Conservation (phyloP, 306 rosid species). For the Gillenia trifoliata region DNA sequence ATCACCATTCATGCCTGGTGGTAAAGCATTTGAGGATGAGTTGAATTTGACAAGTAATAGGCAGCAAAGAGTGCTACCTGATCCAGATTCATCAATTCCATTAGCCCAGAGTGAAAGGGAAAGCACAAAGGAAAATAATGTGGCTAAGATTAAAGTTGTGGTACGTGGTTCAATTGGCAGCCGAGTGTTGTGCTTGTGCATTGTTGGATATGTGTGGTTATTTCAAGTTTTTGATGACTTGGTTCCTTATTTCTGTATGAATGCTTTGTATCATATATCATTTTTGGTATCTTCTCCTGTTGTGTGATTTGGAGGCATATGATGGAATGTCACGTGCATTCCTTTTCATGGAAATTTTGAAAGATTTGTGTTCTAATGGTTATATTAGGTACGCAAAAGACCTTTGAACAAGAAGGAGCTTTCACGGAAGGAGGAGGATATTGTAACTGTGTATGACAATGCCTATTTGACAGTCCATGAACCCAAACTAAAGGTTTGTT, state of each 20-base stretch:
- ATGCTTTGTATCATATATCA: background rate
- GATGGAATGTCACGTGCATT: background rate
- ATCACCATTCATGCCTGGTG: conserved; percentile 84
- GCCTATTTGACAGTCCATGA: conserved; percentile 79
- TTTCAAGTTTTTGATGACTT: background rate
- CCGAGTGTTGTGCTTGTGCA: background rate
- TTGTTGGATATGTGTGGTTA: background rate
- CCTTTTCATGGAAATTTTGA: background rate
- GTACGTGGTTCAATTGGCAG: conserved; percentile 43
- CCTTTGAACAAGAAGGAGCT: conserved; percentile 95
- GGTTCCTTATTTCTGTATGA: background rate
- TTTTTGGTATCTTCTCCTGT: background rate
- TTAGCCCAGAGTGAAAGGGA: conserved; percentile 61
- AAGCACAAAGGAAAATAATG: conserved; percentile 70
- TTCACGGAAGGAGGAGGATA: conserved; percentile 89
- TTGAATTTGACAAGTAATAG: conserved; percentile 40
- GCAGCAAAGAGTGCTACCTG: conserved; percentile 56
- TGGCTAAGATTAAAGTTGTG: conserved; percentile 97
- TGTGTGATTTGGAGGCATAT: background rate
- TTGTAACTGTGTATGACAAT: conserved; percentile 69
- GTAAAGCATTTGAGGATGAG: conserved; percentile 60
- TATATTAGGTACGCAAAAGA: conserved; percentile 83
- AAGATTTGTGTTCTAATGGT: conserved; percentile 10
- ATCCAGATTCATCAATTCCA: conserved; percentile 44
- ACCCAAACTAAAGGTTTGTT: conserved; percentile 80